Evolutionary conservation across 2,329 filamentous ascomycete genomes (phyloP).

Genomic region (Colletotrichum filicis): DNA sequence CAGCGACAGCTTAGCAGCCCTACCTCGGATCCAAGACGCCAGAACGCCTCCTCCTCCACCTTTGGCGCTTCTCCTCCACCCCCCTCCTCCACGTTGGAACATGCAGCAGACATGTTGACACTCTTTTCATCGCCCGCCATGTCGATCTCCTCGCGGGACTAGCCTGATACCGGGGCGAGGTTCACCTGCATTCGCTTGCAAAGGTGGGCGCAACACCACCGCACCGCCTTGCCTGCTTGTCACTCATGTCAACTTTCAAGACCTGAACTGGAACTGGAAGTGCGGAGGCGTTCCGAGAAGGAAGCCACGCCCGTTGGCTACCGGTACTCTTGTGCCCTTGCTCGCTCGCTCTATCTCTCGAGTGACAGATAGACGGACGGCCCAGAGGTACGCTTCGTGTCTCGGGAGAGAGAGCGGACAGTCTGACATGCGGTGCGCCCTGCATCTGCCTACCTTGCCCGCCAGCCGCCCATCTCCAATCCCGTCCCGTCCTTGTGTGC

Average conservation of each 20-base stretch:
- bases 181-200: constrained; percentile 7
- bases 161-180: constrained; percentile 14
- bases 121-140: constrained; percentile 3
- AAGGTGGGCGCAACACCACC: neutral
- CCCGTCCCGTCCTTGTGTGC: neutral
- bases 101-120: neutral
- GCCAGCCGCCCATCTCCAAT: neutral
- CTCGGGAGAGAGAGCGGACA: constrained; percentile 11
- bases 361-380: neutral
- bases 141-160: constrained; percentile 13
- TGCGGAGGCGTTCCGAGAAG: constrained; percentile 1
- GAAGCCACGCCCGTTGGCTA: neutral
- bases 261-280: neutral
- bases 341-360: neutral
- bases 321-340: too few relatives aligned
- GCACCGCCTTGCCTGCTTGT: constrained; percentile 1
- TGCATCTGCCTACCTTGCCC: constrained; percentile 24
- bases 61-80: too few relatives aligned
- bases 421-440: constrained; percentile 24
- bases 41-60: neutral
- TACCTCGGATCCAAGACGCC: neutral
- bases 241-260: neutral
- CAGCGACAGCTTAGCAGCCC: constrained; percentile 11
- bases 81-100: neutral
- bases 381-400: neutral